phyloP scores from a whole-genome alignment of 805 yeast species.

The Spathaspora hagerdaliae region DNA sequence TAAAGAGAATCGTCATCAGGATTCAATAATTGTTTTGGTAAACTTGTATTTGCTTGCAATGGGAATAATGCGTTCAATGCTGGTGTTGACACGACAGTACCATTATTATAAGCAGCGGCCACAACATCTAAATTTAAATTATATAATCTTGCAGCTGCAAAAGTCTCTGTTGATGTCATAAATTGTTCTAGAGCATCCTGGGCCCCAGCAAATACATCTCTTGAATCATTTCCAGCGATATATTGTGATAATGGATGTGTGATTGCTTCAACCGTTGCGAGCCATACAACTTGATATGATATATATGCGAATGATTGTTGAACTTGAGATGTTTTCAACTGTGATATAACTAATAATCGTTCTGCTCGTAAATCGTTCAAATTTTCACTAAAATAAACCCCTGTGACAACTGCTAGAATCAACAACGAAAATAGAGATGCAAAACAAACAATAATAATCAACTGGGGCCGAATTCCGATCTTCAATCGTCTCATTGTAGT shows the following conservation, averaged over 20 bases:
- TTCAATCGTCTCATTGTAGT: slow-evolving; percentile 35
- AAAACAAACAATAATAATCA: slow-evolving; percentile 63
- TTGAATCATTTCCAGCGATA: slow-evolving; percentile 69
- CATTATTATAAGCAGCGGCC: slow-evolving; percentile 27
- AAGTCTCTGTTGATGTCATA: slow-evolving; percentile 56
- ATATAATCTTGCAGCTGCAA: slow-evolving; percentile 64
- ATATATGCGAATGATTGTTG: slow-evolving; percentile 60
- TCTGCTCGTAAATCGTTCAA: slow-evolving; percentile 63
- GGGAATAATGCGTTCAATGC: slow-evolving; percentile 45
- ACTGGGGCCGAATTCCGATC: slow-evolving; percentile 72
- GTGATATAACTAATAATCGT: slow-evolving; percentile 72
- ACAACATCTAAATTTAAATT: slow-evolving; percentile 54
- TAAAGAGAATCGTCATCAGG: slow-evolving; percentile 10
- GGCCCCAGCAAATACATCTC: slow-evolving; percentile 41
- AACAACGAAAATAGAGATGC: slow-evolving; percentile 68
- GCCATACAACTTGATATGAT: slow-evolving; percentile 66
- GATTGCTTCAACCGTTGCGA: slow-evolving; percentile 58
- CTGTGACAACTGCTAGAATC: slow-evolving; percentile 71
- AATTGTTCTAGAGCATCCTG: slow-evolving; percentile 50
- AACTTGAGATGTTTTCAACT: slow-evolving; percentile 75
- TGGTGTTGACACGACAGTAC: slow-evolving; percentile 20
- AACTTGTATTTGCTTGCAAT: slow-evolving; percentile 38
- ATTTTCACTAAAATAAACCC: slow-evolving; percentile 62
- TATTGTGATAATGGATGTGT: slow-evolving; percentile 57
- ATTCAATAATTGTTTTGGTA: slow-evolving; percentile 42